Conservation (phyloP, 2,329 filamentous ascomycete genomes). For the Aschersonia sp. region DNA sequence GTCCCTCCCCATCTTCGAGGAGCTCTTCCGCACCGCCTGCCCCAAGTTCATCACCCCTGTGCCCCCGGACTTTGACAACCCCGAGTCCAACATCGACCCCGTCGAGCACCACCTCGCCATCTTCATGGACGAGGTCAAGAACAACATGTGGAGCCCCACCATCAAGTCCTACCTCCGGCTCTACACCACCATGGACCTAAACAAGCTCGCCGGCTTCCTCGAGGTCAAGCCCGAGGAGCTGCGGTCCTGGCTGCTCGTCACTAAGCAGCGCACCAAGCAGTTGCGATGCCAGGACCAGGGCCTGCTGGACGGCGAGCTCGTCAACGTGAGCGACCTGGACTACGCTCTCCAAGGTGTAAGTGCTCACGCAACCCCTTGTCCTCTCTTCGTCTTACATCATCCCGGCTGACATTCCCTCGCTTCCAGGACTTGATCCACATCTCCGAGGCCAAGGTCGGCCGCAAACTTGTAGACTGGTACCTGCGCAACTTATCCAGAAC, state of each 20-base stretch:
- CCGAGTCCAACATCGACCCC: slow-evolving; percentile 88
- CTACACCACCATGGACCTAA: slow-evolving; percentile 98
- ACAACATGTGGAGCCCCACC: slow-evolving; percentile 94
- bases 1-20: slow-evolving; percentile 90
- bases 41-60: slow-evolving; percentile 99
- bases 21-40: slow-evolving; percentile 95
- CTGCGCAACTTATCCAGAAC: slow-evolving; percentile 90
- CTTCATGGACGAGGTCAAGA: slow-evolving; percentile 99
- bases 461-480: slow-evolving; percentile 98
- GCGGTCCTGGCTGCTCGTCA: slow-evolving; percentile 84
- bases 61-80: slow-evolving; percentile 94
- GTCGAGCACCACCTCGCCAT: slow-evolving; percentile 93
- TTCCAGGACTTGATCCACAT: slow-evolving; percentile 87
- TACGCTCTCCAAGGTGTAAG: slow-evolving; percentile 89
- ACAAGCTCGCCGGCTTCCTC: slow-evolving; percentile 94
- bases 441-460: slow-evolving; percentile 94
- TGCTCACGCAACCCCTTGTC: slow-evolving; percentile 12
- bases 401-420: slow-evolving; percentile 8
- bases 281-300: slow-evolving; percentile 82
- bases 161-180: slow-evolving; percentile 98
- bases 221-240: slow-evolving; percentile 95
- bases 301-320: slow-evolving; percentile 79
- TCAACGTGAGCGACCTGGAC: slow-evolving; percentile 90
- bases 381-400: too few relatives aligned
- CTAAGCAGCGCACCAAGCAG: slow-evolving; percentile 97